phyloP scores from a whole-genome alignment of 2,329 filamentous ascomycete species.

The Coniochaeta hoffmannii region DNA sequence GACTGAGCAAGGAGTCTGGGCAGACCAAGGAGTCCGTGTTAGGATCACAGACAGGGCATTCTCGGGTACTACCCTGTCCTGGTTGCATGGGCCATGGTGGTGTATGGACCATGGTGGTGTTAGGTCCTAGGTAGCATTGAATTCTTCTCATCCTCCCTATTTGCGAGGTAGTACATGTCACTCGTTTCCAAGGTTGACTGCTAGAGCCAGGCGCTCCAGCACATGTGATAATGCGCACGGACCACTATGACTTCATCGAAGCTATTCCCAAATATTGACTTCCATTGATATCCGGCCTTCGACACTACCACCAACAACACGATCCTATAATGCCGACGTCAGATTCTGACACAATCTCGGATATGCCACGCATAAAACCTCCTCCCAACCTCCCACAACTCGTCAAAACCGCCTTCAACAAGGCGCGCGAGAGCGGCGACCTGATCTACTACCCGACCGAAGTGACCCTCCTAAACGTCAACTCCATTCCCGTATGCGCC shows the following conservation, averaged over 20 bases:
- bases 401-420: slow-evolving; percentile 40
- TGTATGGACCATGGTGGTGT: neutral
- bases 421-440: slow-evolving; percentile 39
- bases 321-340: slow-evolving; percentile 10
- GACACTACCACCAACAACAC: neutral
- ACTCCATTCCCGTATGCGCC: slow-evolving; percentile 36
- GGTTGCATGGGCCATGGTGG: neutral
- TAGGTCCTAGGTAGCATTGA: neutral
- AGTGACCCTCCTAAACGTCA: slow-evolving; percentile 37
- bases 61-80: neutral
- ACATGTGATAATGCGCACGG: slow-evolving; percentile 9
- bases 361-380: slow-evolving; percentile 31
- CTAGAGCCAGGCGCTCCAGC: neutral
- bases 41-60: neutral
- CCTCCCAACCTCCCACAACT: slow-evolving; percentile 43
- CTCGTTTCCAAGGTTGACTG: no score
- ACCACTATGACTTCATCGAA: slow-evolving; percentile 20
- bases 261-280: slow-evolving; percentile 11
- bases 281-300: slow-evolving; percentile 2
- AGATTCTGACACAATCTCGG: neutral
- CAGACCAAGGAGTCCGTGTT: neutral
- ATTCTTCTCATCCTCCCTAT: no score
- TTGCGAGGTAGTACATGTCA: no score
- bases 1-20: neutral
- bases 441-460: slow-evolving; percentile 48